Conservation (phyloP, 768 basidiomycete genomes). For the Suillus tomentosus region DNA sequence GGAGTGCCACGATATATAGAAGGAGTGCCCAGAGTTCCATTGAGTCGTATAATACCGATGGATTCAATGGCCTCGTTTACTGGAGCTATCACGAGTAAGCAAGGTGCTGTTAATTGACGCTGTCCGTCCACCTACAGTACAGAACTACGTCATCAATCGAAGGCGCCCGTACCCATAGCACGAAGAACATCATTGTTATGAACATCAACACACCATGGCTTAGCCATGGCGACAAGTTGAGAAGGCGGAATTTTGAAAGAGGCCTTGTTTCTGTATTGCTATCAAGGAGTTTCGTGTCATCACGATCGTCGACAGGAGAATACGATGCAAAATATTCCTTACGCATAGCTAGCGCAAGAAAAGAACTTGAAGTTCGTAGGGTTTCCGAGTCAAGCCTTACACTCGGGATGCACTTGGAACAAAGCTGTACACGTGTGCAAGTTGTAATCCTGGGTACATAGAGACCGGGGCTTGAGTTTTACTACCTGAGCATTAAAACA, state of each 20-base stretch:
- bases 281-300: not conserved
- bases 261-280: not conserved
- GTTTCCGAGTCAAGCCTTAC: not conserved
- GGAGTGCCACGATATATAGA: not conserved
- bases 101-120: not conserved
- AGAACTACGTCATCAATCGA: not conserved
- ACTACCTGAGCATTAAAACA: no score
- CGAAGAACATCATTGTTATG: not conserved
- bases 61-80: not conserved
- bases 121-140: not conserved
- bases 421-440: not conserved
- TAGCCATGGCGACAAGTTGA: not conserved
- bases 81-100: not conserved
- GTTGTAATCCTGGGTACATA: not conserved
- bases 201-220: not conserved
- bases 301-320: not conserved
- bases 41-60: not conserved
- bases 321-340: not conserved
- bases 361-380: not conserved
- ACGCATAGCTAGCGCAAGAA: not conserved
- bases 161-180: not conserved
- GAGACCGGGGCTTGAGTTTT: not conserved
- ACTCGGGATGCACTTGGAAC: not conserved
- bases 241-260: not conserved
- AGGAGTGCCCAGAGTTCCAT: not conserved